Conservation (phyloP, 2,329 filamentous ascomycete species). For the Beauveria medogensis region DNA sequence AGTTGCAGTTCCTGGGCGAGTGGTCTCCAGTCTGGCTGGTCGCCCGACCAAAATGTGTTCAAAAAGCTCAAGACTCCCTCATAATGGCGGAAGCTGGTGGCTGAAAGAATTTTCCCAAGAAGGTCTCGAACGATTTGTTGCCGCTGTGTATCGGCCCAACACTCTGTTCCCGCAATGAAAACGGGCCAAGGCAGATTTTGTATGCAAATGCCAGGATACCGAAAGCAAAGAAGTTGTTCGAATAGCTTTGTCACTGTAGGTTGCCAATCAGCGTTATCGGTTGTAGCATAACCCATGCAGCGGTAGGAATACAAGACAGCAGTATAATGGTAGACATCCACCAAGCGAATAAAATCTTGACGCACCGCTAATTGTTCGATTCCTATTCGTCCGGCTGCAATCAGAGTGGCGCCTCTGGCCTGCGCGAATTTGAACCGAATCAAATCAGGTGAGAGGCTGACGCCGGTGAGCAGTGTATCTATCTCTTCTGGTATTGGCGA, state of each 20-base stretch:
- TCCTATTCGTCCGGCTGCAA: constrained; percentile 19
- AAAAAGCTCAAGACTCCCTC: constrained; percentile 18
- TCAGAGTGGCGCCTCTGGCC: constrained; percentile 20
- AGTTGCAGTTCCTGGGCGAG: constrained; percentile 17
- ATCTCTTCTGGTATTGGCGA: neutral
- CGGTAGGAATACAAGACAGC: constrained; percentile 21
- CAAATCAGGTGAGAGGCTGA: neutral
- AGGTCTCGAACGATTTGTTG: constrained; percentile 15
- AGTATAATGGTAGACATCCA: constrained; percentile 22
- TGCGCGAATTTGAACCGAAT: constrained; percentile 18
- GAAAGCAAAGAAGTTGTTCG: constrained; percentile 17
- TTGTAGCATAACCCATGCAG: constrained; percentile 17
- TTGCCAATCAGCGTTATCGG: constrained; percentile 13
- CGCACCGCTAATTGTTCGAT: constrained; percentile 15
- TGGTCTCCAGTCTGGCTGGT: constrained; percentile 19
- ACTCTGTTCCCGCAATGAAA: constrained; percentile 22
- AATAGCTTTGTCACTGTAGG: constrained; percentile 16
- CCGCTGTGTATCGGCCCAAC: constrained; percentile 16
- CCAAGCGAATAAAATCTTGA: constrained; percentile 21
- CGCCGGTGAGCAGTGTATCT: constrained; percentile 3
- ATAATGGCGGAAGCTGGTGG: constrained; percentile 19
- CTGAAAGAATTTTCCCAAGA: constrained; percentile 14
- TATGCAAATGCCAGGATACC: constrained; percentile 17
- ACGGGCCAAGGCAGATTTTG: constrained; percentile 24
- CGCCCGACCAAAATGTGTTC: constrained; percentile 19